Percentiles rank a stretch among this genome's conserved stretches.
phyloP scores from a whole-genome alignment of 2,329 filamentous ascomycete species.

The Paraphoma chrysanthemicola region DNA sequence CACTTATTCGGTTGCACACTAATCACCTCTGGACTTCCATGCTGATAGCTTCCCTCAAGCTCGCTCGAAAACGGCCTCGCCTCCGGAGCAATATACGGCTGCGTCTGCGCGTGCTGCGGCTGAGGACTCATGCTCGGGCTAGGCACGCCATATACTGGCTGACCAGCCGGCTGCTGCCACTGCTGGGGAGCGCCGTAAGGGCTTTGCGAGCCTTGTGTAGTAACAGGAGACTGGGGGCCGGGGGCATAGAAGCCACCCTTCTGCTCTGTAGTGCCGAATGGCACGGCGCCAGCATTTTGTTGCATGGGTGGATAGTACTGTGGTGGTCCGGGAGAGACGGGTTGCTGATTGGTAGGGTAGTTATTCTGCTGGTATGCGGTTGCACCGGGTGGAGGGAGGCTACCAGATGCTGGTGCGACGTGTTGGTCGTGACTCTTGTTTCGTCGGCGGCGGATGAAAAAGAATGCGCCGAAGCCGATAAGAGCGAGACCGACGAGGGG shows the following conservation, averaged over 20 bases:
- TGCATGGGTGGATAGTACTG: conserved; percentile 28
- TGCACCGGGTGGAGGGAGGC: conserved; percentile 7
- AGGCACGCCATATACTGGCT: conserved; percentile 15
- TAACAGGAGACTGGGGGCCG: conserved; percentile 16
- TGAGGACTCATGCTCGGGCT: conserved; percentile 19
- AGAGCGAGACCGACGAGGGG: conserved; percentile 34
- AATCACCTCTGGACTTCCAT: conserved; percentile 4
- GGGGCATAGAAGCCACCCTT: conserved; percentile 15
- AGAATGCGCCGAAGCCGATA: conserved; percentile 27
- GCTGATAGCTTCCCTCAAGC: conserved; percentile 16
- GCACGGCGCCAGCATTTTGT: conserved; percentile 18
- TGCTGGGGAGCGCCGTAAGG: conserved; percentile 19
- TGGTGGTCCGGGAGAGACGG: conserved; percentile 9
- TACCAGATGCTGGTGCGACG: conserved; percentile 2
- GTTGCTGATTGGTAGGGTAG: background rate
- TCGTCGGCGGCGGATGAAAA: conserved; percentile 35
- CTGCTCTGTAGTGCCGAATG: conserved; percentile 27
- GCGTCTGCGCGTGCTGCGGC: conserved; percentile 13
- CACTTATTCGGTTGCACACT: conserved; percentile 3
- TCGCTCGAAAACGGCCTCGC: conserved; percentile 28
- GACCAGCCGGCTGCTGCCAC: conserved; percentile 24
- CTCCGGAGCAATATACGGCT: conserved; percentile 6
- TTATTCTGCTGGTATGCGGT: conserved; percentile 12
- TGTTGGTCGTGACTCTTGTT: conserved; percentile 10
- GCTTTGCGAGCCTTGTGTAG: conserved; percentile 13